These are phyloP conservation scores for Hymenoscyphus fraxineus DNA, from an alignment of 2,329 filamentous ascomycete genomes.

Conservation along the genomic window DNA sequence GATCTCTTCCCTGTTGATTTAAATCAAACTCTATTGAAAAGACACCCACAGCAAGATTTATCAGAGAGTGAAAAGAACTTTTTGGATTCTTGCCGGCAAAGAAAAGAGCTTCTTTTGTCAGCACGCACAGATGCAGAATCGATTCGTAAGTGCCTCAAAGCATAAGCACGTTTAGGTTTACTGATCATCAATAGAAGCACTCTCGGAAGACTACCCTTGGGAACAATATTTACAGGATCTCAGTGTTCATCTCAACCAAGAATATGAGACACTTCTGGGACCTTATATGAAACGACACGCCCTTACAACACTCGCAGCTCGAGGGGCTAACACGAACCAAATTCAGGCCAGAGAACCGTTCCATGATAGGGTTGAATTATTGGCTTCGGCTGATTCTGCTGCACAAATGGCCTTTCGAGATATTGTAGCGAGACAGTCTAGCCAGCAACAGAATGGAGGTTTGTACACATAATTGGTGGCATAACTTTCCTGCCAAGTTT, in stretches of 20 bases:
- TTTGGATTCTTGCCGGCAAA: conserved; percentile 48
- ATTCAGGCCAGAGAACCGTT: neutral
- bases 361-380: conserved; percentile 7
- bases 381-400: conserved; percentile 15
- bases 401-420: conserved; percentile 20
- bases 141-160: conserved; percentile 35
- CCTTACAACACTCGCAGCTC: conserved; percentile 25
- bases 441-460: conserved; percentile 18
- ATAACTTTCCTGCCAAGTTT: neutral
- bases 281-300: conserved; percentile 40
- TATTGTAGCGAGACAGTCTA: conserved; percentile 6
- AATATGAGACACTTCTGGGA: conserved; percentile 49
- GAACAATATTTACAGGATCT: conserved; percentile 59
- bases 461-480: conserved; percentile 2
- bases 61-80: conserved; percentile 59
- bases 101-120: conserved; percentile 53
- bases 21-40: conserved; percentile 48
- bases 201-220: conserved; percentile 61
- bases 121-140: conserved; percentile 46
- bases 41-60: conserved; percentile 52
- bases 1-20: conserved; percentile 58
- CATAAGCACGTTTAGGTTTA: neutral
- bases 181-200: conserved; percentile 30
- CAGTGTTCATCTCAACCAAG: conserved; percentile 54
- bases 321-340: neutral